These are phyloP conservation scores for Phalaenopsis hybrid DNA, from an alignment of 116 monocot species.

Conservation along the genomic window DNA sequence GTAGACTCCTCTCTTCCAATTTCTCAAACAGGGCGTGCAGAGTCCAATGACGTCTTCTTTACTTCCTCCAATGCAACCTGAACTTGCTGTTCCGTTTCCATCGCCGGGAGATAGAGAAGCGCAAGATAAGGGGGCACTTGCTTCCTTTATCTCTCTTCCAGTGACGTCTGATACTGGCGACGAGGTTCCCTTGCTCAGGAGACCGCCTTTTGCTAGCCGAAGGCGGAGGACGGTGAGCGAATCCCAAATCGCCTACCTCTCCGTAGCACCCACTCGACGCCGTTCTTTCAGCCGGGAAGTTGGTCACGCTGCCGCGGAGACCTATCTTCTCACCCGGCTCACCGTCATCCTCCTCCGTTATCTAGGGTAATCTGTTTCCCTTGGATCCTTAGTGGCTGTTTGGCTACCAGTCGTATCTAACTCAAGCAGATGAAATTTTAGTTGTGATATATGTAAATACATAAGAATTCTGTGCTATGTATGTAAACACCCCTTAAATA, in stretches of 20 bases:
- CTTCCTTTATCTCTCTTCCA: constrained; percentile 7
- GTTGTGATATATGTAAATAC: too few relatives aligned
- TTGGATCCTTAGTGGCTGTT: neutral
- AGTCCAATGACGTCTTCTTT: neutral
- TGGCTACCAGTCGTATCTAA: too few relatives aligned
- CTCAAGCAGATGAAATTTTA: too few relatives aligned
- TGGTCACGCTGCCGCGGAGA: constrained; percentile 79
- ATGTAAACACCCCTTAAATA: too few relatives aligned
- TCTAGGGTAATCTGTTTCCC: constrained; percentile 41
- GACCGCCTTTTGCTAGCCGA: constrained; percentile 13
- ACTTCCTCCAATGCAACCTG: constrained; percentile 14
- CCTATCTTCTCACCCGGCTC: constrained; percentile 63
- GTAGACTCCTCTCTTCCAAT: neutral
- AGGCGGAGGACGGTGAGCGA: constrained; percentile 26
- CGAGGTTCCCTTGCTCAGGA: constrained; percentile 17
- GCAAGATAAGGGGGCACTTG: neutral
- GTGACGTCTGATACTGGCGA: constrained; percentile 6
- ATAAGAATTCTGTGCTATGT: too few relatives aligned
- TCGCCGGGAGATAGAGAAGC: neutral
- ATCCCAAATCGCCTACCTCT: neutral
- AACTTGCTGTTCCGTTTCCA: neutral
- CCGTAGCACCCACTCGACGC: constrained; percentile 3
- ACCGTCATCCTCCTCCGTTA: constrained; percentile 63
- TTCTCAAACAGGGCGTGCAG: neutral
- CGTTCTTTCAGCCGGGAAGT: constrained; percentile 49